A percentile compares a stretch with the other conserved stretches of the same genome.
Evolutionary conservation across 768 basidiomycete species (phyloP).

Genomic region (Lactarius sp.): DNA sequence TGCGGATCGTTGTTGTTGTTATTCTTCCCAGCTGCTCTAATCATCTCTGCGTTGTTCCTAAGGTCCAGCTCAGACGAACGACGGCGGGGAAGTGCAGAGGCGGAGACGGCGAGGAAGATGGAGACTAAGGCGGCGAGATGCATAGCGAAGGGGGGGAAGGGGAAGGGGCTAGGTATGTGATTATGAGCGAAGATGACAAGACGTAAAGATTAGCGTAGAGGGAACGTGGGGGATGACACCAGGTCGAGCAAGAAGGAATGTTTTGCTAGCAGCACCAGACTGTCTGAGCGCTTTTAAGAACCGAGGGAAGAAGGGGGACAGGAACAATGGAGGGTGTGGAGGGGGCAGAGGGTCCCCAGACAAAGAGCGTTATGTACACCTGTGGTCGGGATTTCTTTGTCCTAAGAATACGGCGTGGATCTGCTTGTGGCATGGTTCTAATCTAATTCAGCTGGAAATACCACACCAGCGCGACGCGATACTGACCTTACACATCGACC

Average conservation of each 20-base stretch:
- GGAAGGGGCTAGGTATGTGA: background rate
- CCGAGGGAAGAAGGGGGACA: background rate
- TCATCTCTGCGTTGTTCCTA: background rate
- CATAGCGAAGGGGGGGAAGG: background rate
- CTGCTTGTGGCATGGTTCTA: background rate
- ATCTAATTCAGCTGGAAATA: background rate
- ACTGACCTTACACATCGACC: no score
- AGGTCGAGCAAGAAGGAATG: constrained; percentile 5
- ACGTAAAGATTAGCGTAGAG: background rate
- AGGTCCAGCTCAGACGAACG: constrained; percentile 15
- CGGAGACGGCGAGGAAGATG: constrained; percentile 31
- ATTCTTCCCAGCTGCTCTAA: background rate
- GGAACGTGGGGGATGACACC: constrained; percentile 8
- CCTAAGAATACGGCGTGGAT: background rate
- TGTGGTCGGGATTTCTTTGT: background rate
- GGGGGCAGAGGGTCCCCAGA: background rate
- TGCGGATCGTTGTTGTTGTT: constrained; percentile 2
- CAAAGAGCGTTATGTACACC: background rate
- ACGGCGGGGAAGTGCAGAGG: constrained; percentile 23
- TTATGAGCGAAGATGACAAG: background rate
- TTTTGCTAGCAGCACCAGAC: background rate
- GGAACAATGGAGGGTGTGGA: background rate
- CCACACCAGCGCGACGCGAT: background rate
- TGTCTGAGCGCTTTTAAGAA: background rate
- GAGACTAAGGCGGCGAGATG: constrained; percentile 12